A percentile compares a stretch with the other conserved stretches of the same genome.
phyloP scores from a whole-genome alignment of 1,139 yeast genomes.

The Yamadazyma conglobata region DNA sequence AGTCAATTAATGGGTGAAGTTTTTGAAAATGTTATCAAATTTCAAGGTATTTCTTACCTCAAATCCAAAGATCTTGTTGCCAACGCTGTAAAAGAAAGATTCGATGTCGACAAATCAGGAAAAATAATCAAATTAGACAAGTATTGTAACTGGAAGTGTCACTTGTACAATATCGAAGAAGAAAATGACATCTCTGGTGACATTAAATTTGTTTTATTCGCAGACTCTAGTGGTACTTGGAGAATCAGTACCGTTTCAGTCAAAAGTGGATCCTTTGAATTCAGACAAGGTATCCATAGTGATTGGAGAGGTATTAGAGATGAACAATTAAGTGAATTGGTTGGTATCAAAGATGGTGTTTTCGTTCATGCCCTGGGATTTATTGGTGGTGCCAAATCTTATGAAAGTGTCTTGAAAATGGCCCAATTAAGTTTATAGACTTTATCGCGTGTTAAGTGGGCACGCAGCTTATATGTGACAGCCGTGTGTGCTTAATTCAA shows the following conservation, averaged over 20 bases:
- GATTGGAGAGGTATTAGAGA: conserved; percentile 94
- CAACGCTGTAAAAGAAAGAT: conserved; percentile 59
- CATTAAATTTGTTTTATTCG: conserved; percentile 74
- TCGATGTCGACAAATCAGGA: conserved; percentile 58
- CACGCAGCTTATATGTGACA: too few relatives aligned
- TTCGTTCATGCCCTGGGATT: conserved; percentile 97
- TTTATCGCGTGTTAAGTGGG: too few relatives aligned
- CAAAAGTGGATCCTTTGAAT: conserved; percentile 70
- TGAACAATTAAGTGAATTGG: conserved; percentile 63
- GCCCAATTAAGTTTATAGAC: conserved; percentile 47
- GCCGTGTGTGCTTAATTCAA: too few relatives aligned
- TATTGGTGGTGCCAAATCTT: conserved; percentile 88
- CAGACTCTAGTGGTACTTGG: conserved; percentile 73
- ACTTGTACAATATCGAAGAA: conserved; percentile 70
- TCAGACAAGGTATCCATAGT: conserved; percentile 84
- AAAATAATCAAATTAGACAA: conserved; percentile 66
- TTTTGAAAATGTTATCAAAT: conserved; percentile 63
- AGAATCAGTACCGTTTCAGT: conserved; percentile 89
- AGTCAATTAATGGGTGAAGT: conserved; percentile 80
- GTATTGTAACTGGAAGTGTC: conserved; percentile 95
- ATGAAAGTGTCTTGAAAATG: conserved; percentile 72
- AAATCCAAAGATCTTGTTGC: conserved; percentile 82
- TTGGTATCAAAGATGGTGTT: conserved; percentile 82
- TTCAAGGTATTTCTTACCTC: conserved; percentile 83
- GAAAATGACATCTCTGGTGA: conserved; percentile 31